Evolutionary conservation across 1,139 yeast species (phyloP), one percentile per base, ranked within the genome.

Genomic region (Suhomyces taliae): DNA sequence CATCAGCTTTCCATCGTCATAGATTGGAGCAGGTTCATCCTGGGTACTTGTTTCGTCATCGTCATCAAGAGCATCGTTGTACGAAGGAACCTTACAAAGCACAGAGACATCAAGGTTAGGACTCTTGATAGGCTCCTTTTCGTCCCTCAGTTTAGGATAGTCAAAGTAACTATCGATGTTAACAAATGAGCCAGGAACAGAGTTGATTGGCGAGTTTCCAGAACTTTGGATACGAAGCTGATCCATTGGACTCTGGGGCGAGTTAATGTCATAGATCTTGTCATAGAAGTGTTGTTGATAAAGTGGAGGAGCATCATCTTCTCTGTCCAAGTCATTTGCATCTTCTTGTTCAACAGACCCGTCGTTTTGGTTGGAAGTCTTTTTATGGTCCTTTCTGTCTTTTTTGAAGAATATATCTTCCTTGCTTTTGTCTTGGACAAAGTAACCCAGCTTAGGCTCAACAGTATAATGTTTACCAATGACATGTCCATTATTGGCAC

Each of bases 381-480:
- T 15, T 8, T 29, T 29, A 27, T 54, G 56, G 7, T 48, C 47
- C 1, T 27, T 43, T n/a, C 42, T 53, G 43, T 65, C 66, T 36
- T 59, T 61, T 46, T 60, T 66, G 56, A 73, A 74, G n/a, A 76
- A 62, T 5, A 67, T 53, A 47, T 70, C 77, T 37, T 72, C 74
- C 33, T 59, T 62, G 26, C 60, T 59, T 36, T 64, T 65, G 11
- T 61, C 63, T 27, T 74, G 61, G 33, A 75, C 66, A 57, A 83
- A 78, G 41, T 71, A 71, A 3, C 82, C 78, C 52, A 80, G 79
- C 34, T 66, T 61, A 27, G 72, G 68, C 50, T 83, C 87, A 29
- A 82, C 62, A 32, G 76, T 73, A 44, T 74, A 79, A 48, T 73
- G 78, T 39, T 80, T 66, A 0, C 85, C 87, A 31, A 70, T 61